Base-by-base conservation (phyloP, 352 stramenopile species). In the Pythium pyrilobum region DNA sequence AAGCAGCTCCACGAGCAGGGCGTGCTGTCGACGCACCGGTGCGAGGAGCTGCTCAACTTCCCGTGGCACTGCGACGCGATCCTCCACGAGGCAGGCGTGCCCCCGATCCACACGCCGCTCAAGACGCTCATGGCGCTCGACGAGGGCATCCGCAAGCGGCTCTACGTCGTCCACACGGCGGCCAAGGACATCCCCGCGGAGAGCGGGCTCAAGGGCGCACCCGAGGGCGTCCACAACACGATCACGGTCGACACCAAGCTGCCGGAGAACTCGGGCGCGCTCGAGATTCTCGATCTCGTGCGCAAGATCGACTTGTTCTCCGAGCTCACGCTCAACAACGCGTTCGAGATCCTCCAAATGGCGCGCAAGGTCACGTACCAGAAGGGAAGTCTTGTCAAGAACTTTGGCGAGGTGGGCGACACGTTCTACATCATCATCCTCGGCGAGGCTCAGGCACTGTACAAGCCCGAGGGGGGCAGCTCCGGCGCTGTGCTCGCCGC, bases 141-240 rank as follows among this genome's bases (percentile, higher is more conserved):
- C 31, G 66, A 92, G 32, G 60, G 67, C 7, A 87, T 98, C 10
- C 97, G 96, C 57, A 81, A 95, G 60, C 71, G 87, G 16, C 56
- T 98, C 2, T 98, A 97, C 56, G 88, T 98, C 12, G 95, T 98
- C 9, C 95, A 98, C 74, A 97, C 93, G 2, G 89, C 92, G 6
- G 86, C 77, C 13, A 90, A 88, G 33, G 81, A 92, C 38, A 74
- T 96, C 8, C 81, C 85, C 6, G 42, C 75, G 10, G 77, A 82
- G 25, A 82, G 69, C 20, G 85, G 85, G 4, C 71, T 98, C 0
- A 74, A 82, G 31, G 87, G 95, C 3, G 92, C 95, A 8, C 93
- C 92, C 5, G 78, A 92, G 55, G 87, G 87, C 4, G 85, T 96
- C 4, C 70, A 96, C 48, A 93, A 92, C 49, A 96, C 87, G 4